Evolutionary conservation across 164 flowering plant species (phyloP).

Genomic region (Vitis rotundifolia): DNA sequence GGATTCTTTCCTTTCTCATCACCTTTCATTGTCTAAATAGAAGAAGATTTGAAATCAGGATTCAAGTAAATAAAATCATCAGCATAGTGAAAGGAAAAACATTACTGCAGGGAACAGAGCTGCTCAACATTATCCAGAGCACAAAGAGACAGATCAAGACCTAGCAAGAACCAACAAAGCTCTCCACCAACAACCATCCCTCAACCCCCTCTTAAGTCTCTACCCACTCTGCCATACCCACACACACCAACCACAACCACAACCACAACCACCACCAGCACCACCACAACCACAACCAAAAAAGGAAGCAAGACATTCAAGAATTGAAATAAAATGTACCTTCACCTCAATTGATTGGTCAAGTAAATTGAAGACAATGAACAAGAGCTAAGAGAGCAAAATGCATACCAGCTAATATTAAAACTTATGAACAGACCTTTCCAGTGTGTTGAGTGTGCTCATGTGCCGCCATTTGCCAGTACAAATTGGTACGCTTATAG

Average conservation of each 20-base stretch:
- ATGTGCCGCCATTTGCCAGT: conserved; percentile 99
- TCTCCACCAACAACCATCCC: too few species aligned
- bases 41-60: background rate
- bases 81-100: background rate
- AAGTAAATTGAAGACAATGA: too few species aligned
- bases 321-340: too few species aligned
- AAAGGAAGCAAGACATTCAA: background rate
- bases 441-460: conserved; percentile 99
- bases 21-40: background rate
- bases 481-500: conserved; percentile 77
- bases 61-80: background rate
- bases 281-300: background rate
- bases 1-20: background rate
- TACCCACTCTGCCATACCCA: too few species aligned
- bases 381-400: too few species aligned
- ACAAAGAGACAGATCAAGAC: too few species aligned
- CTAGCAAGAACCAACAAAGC: too few species aligned
- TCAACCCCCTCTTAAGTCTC: too few species aligned
- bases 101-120: background rate
- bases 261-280: background rate
- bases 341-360: too few species aligned
- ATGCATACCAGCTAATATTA: too few species aligned
- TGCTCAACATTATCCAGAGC: too few species aligned
- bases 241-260: too few species aligned
- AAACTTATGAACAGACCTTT: conserved; percentile 51